Evolutionary conservation across 495 filamentous ascomycete species (phyloP).

Genomic region (Letharia lupina): DNA sequence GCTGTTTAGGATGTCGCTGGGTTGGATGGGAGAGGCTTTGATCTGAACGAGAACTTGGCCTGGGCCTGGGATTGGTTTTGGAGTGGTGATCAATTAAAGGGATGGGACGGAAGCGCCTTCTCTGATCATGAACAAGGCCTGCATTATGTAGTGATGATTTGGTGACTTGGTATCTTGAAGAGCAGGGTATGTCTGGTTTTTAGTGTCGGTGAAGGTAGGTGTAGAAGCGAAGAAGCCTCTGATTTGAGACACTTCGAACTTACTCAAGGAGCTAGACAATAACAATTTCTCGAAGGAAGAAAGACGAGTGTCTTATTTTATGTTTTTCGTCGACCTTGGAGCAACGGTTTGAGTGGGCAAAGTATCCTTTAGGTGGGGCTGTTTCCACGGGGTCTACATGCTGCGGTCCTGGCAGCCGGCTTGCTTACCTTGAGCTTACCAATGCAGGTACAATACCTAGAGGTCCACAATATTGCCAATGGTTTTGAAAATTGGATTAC

Average conservation of each 20-base stretch:
- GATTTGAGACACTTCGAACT: neutral
- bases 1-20: conserved; percentile 2
- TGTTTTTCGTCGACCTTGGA: neutral
- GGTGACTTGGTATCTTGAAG: neutral
- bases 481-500: neutral
- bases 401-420: neutral
- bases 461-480: neutral
- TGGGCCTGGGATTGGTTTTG: neutral
- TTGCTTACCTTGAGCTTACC: conserved; percentile 6
- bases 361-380: neutral
- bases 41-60: neutral
- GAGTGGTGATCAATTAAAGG: neutral
- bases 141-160: neutral
- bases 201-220: neutral
- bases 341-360: neutral
- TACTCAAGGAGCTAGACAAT: neutral
- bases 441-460: neutral
- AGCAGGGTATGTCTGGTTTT: neutral
- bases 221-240: neutral
- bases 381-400: neutral
- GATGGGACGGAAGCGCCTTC: neutral
- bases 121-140: neutral
- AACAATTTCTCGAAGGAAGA: neutral
- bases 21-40: conserved; percentile 1
- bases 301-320: neutral